Evolutionary conservation across 2,329 filamentous ascomycete species (phyloP), one percentile per base, ranked within the genome.

Genomic region (Fusarium nurragi): DNA sequence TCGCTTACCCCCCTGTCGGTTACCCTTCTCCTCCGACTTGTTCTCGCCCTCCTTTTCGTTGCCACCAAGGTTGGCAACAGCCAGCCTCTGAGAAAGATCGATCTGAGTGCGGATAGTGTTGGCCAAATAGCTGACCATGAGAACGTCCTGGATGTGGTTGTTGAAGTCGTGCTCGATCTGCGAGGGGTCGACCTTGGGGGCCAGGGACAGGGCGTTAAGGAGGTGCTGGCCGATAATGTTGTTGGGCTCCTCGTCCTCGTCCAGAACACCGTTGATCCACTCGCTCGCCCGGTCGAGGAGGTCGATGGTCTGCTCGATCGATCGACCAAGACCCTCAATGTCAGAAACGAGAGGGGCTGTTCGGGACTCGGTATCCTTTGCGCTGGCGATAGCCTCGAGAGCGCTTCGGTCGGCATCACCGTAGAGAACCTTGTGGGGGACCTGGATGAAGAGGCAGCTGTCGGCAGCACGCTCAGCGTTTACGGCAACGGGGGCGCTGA

Each of bases 61-160:
- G 64, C 72, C 78, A 40, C 79, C 77, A 34, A 94, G 83, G 72
- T 86, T 85, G 66, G 90, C 88, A n/a, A 89, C 95, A 51, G 94
- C 94, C 75, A 99, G 84, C 67, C 94, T 88, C 86, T 98, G 97
- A 68, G 94, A 97, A 59, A 99, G 88, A 76, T 98, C 95, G 83
- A 99, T 97, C 84, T 99, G 95, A 71, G 94, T 98, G 79, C 94
- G 93, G 81, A 98, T 97, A 69, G 93, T 97, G 86, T 98, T 99
- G 78, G 95, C 93, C 68, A 99, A 87, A 84, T 99, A 99, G 70
- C 93, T 97, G 73, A 99, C 94, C 79, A 98, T 94, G 69, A 99
- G 89, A 62, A 99, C 94, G 78, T 99, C 95, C 83, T 99, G 95
- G 79, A 99, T 93, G 83, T 99, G 95, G 84, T 97, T 97, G 88